Base-by-base conservation (phyloP, 1,284 basidiomycete species). In the Cryptococcus maquisensis region DNA sequence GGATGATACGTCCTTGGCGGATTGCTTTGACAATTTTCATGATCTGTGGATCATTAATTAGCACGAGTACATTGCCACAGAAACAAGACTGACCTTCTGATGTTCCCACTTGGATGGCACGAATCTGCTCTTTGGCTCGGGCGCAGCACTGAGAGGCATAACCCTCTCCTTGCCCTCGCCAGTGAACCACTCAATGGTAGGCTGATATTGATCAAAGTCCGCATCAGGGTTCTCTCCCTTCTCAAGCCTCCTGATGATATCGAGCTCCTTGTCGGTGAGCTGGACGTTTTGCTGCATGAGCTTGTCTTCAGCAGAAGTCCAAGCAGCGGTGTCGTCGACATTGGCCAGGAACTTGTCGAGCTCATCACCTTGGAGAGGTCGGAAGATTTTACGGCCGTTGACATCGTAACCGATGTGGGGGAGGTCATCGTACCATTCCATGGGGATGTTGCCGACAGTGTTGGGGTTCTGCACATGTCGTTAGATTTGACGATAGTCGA, bases 1-100 rank as follows among this genome's bases (percentile, higher is more conserved):
- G 88, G 5, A 92, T 71, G 64, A 99, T 98, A 36, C 91, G 86
- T 39, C 96, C 96, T 78, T 93, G 86, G 21, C 96, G 86, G 68
- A 98, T 98, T 15, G 95, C 95, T 51, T 94, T 91, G 58, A 98
- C 95, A 64, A 98, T 98, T 83, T 98, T 99, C 93, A 98, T 97
- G 64, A 98, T 84, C 90, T 94, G 60, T 28, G 44, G 1, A 35
- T 12, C 5, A 12, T 3, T 24, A 23, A 26, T 55, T 24, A 55
- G 57, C 53, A 38, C 20, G 10, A 18, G 20, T 37, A 35, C 32
- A 28, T 8, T 32, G 28, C 6, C 10, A 23, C 15, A 48, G 9
- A n/a, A 26, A 42, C 32, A 36, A 38, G 7, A 55, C 76, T 56
- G 65, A 88, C 92, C 84, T 98, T 98, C 82, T 97, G 87, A 79